These are phyloP conservation scores for Telfairia occidentalis DNA, from an alignment of 331 rosid species.

Conservation along the genomic window DNA sequence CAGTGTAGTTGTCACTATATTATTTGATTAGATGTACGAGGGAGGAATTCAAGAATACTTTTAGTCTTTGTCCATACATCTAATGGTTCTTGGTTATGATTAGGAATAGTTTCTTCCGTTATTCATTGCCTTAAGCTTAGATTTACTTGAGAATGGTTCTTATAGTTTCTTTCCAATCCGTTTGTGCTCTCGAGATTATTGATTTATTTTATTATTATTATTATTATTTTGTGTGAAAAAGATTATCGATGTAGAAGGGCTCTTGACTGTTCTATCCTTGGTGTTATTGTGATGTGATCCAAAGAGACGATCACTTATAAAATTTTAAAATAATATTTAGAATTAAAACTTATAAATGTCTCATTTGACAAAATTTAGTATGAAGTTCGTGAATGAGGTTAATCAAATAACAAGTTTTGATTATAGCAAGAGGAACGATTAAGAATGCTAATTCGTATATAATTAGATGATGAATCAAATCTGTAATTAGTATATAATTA, in stretches of 20 bases:
- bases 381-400: background rate
- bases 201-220: background rate
- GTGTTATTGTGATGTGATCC: background rate
- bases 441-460: background rate
- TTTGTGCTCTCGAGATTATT: background rate
- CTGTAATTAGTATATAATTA: background rate
- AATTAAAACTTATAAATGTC: background rate
- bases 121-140: background rate
- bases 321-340: no score
- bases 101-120: background rate
- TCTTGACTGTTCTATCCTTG: no score
- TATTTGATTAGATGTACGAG: background rate
- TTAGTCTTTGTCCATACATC: background rate
- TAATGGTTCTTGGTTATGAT: background rate
- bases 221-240: no score
- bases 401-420: background rate
- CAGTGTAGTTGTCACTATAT: background rate
- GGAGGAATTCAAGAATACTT: background rate
- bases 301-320: background rate
- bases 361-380: background rate
- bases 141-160: background rate
- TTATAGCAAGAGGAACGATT: background rate
- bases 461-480: background rate
- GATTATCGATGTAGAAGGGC: no score
- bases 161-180: background rate